Base-by-base conservation (phyloP, 345 rosid genomes). In the Pseudoturritis turrita region DNA sequence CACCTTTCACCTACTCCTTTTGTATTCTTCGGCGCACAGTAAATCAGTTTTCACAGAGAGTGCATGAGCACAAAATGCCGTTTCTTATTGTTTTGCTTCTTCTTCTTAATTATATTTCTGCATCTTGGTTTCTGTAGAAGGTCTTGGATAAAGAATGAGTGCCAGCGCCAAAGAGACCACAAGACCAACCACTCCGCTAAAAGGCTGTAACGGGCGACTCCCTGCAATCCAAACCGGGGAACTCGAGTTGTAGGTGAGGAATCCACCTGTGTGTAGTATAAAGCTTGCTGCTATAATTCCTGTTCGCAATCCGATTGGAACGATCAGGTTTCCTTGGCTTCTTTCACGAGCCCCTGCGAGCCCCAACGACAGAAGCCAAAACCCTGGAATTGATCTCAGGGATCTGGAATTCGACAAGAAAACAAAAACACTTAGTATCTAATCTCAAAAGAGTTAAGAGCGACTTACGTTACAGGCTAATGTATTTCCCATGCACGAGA, bases 161-260 rank as follows among this genome's bases (percentile, higher is more conserved):
- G 98, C 95, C 72, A 91, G 49, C 39, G 78, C 57, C 14, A 79
- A 62, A 69, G 91, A 39, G 68, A 83, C 83, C 51, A 77, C 78
- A 75, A 89, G 65, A 62, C 98, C 98, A 28, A 89, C 88, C 10
- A 79, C 67, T 68, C 97, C 98, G 29, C 90, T 85, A 39, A 91
- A 89, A 40, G 98, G 96, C 80, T 91, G 88, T 62, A 83, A 83
- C 2, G 89, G 90, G 56, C 77, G 86, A 62, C 74, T 83, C 33
- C 91, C 91, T 1, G 86, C 83, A 7, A 89, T 31, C 98, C 95
- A 94, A 10, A 57, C 53, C 19, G 97, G 87, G 29, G 65, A 74
- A 47, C 71, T 77, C 40, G 78, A 52, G 21, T 75, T 77, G 64
- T 80, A 84, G 11, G 71, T 78, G 49, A 89, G 71, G 72, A 88